These are phyloP conservation scores for Oenanthe sinensis DNA, from an alignment of 129 eudicot genomes.

Conservation along the genomic window DNA sequence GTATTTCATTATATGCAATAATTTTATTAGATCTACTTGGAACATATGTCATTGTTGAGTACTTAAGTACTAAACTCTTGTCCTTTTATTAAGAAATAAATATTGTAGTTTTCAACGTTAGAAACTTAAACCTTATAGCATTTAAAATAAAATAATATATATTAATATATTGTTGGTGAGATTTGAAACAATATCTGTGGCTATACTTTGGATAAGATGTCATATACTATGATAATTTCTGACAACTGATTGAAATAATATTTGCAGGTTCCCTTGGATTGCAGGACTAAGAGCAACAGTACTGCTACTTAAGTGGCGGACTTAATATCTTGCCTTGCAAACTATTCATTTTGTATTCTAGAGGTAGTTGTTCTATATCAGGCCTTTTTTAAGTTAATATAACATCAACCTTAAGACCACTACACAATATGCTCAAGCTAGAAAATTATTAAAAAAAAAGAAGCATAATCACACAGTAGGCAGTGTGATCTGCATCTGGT, in stretches of 20 bases:
- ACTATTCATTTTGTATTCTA: constrained; percentile 72
- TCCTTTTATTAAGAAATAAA: not conserved
- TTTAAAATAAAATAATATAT: not conserved
- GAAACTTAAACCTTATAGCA: not conserved
- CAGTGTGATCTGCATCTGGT: not conserved
- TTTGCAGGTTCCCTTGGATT: constrained; percentile 66
- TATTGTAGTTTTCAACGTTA: not conserved
- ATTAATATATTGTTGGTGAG: not conserved
- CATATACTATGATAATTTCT: not conserved
- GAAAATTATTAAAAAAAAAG: not conserved
- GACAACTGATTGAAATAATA: not conserved
- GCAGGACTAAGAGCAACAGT: constrained; percentile 87
- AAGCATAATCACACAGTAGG: not conserved
- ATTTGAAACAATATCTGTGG: not conserved
- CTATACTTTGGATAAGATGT: not conserved
- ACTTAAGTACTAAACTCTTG: not conserved
- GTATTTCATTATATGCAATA: not conserved
- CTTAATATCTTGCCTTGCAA: constrained; percentile 96
- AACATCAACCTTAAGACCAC: not conserved
- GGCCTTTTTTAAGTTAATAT: not conserved
- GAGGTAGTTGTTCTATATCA: constrained; percentile 35
- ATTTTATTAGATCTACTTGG: not conserved
- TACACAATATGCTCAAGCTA: not conserved
- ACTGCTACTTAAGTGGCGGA: constrained; percentile 89
- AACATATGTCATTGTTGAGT: not conserved